Evolutionary conservation across 352 stramenopile genomes (phyloP).

Genomic region (Globisporangium acanthophoron): DNA sequence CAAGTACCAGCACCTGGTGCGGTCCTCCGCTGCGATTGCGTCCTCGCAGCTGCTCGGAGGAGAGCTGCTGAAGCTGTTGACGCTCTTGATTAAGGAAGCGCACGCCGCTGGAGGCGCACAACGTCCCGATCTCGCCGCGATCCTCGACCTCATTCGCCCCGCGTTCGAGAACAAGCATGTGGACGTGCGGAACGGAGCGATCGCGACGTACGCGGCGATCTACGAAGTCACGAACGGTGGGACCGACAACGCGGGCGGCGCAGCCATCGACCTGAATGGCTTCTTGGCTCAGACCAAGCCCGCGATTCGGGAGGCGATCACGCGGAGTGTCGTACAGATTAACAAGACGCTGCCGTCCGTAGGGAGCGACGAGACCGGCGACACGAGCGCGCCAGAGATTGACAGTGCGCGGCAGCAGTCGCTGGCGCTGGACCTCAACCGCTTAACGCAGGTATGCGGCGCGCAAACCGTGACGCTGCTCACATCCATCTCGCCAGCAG

Average conservation of each 20-base stretch:
- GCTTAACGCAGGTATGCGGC: conserved; percentile 46
- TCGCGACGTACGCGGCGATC: conserved; percentile 58
- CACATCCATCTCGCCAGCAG: conserved; percentile 26
- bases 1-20: conserved; percentile 41
- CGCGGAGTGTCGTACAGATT: conserved; percentile 64
- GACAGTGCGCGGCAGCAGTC: conserved; percentile 50
- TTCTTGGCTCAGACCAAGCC: conserved; percentile 61
- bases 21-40: conserved; percentile 23
- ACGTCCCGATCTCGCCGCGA: conserved; percentile 25
- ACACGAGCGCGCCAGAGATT: conserved; percentile 27
- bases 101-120: conserved; percentile 1
- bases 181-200: conserved; percentile 66
- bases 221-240: conserved; percentile 68
- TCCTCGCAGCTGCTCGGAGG: conserved; percentile 46
- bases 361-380: conserved; percentile 9
- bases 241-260: conserved; percentile 18
- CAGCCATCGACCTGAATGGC: conserved; percentile 48
- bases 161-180: conserved; percentile 83
- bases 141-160: conserved; percentile 40
- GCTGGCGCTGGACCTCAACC: conserved; percentile 55
- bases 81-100: conserved; percentile 44
- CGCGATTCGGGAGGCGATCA: conserved; percentile 68
- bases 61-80: conserved; percentile 65
- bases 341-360: conserved; percentile 27
- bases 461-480: conserved; percentile 49